Evolutionary conservation across 768 basidiomycete species (phyloP).

Genomic region (Termitomyces sp.): DNA sequence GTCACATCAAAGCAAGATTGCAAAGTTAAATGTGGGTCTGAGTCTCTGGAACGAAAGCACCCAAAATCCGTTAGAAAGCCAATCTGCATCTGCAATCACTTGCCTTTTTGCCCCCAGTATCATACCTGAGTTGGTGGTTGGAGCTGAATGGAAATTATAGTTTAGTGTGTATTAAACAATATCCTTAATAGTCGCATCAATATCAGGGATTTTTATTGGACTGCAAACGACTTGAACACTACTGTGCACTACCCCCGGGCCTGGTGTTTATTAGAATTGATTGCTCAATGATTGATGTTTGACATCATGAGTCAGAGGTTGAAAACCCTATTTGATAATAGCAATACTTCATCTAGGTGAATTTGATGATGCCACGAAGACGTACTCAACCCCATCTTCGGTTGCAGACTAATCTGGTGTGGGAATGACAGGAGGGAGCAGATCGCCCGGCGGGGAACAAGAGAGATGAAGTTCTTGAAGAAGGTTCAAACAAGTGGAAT

Average conservation of each 20-base stretch:
- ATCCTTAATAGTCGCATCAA: neutral
- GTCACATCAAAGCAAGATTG: too few species aligned
- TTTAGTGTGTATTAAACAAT: too few species aligned
- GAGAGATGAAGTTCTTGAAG: neutral
- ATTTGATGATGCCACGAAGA: neutral
- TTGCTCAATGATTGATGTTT: neutral
- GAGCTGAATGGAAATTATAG: neutral
- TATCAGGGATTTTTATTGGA: too few species aligned
- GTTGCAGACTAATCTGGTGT: neutral
- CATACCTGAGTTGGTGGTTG: neutral
- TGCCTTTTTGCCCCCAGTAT: neutral
- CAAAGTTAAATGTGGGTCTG: too few species aligned
- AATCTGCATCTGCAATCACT: neutral
- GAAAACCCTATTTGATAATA: neutral
- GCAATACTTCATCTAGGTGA: neutral
- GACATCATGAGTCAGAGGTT: neutral
- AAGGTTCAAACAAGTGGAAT: neutral
- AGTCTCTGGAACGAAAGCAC: neutral
- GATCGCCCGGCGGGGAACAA: neutral
- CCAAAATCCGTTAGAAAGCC: neutral
- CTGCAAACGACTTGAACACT: too few species aligned
- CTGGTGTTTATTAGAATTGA: too few species aligned
- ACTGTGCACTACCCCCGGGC: too few species aligned
- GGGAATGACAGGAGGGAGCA: neutral
- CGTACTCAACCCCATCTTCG: neutral